Base-by-base conservation (phyloP, 2,329 filamentous ascomycete genomes). In the Hawksworthiomyces lignivorus region DNA sequence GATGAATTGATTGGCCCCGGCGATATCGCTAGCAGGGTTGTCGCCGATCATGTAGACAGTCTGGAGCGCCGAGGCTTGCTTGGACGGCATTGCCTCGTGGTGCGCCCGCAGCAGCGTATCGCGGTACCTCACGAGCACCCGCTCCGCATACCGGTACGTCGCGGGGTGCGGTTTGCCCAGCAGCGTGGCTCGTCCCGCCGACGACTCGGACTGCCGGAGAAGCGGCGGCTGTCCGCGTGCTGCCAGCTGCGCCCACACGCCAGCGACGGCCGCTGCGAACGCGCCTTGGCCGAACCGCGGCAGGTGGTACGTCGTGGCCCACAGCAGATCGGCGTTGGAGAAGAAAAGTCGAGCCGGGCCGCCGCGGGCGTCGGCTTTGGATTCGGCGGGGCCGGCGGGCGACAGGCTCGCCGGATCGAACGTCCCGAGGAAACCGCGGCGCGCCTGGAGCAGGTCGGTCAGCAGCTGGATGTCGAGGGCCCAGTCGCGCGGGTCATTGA, bases 401-500 rank as follows among this genome's bases (percentile, higher is more conserved):
- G 35, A 20, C 26, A 44, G 20, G 10, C 24, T 28, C 2, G 32
- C 40, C 10, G 70, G 50, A 0, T 85, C 90, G 31, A 85, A 70
- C 0, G 90, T 96, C 20, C 90, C 92, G 4, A 95, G 59, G 43
- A 86, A 77, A 15, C 92, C 92, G n/a, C 72, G 54, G 15, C 77
- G 70, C 1, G 89, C 95, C 30, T 94, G 71, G 7, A 97, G 68
- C 10, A 95, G 66, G 61, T 98, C 92, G 41, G 84, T 57, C 44
- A 97, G 83, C 52, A 97, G 68, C 57, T 94, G 85, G 3, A 80
- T 79, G 60, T 97, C 90, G 9, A 96, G 73, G 1, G 85, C 88
- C 92, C 92, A 98, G 67, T 98, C 92, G 43, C 92, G 78, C 4
- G 92, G 89, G 62, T 97, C 92, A 60, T 95, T 94, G 72, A 90